These are phyloP conservation scores for Colletotrichum eremochloae DNA, from an alignment of 2,329 filamentous ascomycete genomes.

Conservation along the genomic window DNA sequence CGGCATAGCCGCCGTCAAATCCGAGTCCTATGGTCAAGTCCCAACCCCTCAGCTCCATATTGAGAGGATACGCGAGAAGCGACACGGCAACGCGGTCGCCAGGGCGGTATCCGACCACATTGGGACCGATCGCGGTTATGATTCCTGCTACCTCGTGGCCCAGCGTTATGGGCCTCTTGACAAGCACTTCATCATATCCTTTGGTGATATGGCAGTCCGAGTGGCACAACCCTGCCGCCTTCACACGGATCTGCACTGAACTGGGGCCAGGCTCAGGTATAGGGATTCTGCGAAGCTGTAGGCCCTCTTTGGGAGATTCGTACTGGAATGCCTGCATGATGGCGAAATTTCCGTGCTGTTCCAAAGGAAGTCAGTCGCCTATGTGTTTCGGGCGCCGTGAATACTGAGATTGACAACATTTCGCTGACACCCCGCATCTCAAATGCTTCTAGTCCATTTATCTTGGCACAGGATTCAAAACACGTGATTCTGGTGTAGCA, in stretches of 20 bases:
- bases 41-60: not conserved
- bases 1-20: constrained; percentile 23
- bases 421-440: not conserved
- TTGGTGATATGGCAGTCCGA: constrained; percentile 24
- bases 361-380: not conserved
- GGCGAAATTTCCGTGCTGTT: accelerated
- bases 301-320: not conserved
- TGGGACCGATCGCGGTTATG: constrained; percentile 2
- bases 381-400: too few relatives aligned
- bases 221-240: constrained; percentile 28
- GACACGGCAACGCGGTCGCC: constrained; percentile 18
- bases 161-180: constrained; percentile 23
- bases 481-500: not conserved
- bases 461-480: not conserved
- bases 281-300: constrained; percentile 10
- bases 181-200: not conserved
- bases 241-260: constrained; percentile 24
- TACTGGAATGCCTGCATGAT: not conserved
- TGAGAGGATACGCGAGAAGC: constrained; percentile 9
- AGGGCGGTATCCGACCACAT: not conserved
- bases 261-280: constrained; percentile 22
- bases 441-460: not conserved
- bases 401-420: not conserved
- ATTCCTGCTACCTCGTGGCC: constrained; percentile 33
- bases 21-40: constrained; percentile 13